Base-by-base conservation (phyloP, 208 protist species). In the Trypanosoma platydactyli region DNA sequence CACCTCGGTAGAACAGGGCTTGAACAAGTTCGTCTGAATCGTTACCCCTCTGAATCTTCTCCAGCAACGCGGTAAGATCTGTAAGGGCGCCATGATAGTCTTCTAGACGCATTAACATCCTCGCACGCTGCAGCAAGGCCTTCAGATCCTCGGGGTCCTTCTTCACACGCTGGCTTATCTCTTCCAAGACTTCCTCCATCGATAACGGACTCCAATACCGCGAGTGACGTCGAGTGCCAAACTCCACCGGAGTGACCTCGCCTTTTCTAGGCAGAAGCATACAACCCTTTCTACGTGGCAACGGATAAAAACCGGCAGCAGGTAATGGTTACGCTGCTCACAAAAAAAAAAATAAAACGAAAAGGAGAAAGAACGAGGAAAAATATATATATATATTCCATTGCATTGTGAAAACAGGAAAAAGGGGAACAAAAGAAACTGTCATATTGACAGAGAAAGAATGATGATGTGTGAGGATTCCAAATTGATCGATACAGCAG, bases 1-100 rank as follows among this genome's bases (percentile, higher is more conserved):
- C 53, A 20, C 81, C 84, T n/a, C 72, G 72, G 70, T 78, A 81
- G 67, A 84, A 79, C 35, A 68, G 53, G 12, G 58, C 55, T 38
- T 56, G 9, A 1, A 64, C 35, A 45, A 50, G 33, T n/a, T 24
- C 12, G 38, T 51, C 45, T 55, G 51, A 29, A 45, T 53, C 18
- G 60, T 70, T n/a, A 61, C 65, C 40, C 13, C 25, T 35, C 12
- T 45, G 46, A 7, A 61, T 46, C 16, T 70, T 30, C 38, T 74
- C 24, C 15, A 91, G 30, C 50, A 79, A 62, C 2, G 30, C 49
- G 13, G 69, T 72, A 29, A 89, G 71, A 62, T 92, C 85, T 11
- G 22, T 16, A 25, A 78, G 50, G 16, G 88, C 88, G 12, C 48
- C 55, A 38, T 53, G 48, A 41, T 73, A 79, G 62, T 84, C 40